Percentiles rank a stretch among this genome's conserved stretches.
Evolutionary conservation across 179 eudicot species (phyloP).

Genomic region (Heliamphora pulchella): DNA sequence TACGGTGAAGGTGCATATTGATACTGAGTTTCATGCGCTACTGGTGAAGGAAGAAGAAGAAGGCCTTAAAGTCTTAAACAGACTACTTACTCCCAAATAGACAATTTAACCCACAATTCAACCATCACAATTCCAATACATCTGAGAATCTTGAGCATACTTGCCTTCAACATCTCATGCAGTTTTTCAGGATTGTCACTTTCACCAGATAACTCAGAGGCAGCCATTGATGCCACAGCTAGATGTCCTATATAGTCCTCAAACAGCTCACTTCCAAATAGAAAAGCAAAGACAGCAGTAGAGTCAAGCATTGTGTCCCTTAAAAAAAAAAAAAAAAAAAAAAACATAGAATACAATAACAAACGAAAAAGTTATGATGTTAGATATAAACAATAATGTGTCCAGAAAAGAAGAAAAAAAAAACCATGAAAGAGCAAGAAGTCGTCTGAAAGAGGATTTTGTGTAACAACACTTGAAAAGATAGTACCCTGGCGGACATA

Average conservation of each 20-base stretch:
- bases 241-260: constrained; percentile 90
- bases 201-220: constrained; percentile 59
- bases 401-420: neutral
- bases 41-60: neutral
- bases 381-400: neutral
- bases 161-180: constrained; percentile 80
- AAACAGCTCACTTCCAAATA: constrained; percentile 90
- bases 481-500: too few species aligned
- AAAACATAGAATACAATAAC: too few species aligned
- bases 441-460: neutral
- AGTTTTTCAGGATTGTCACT: constrained; percentile 59
- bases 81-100: neutral
- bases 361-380: neutral
- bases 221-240: constrained; percentile 91
- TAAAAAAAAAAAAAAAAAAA: neutral
- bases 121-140: neutral
- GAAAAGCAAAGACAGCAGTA: constrained; percentile 78
- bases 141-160: constrained; percentile 20
- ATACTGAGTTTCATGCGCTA: neutral
- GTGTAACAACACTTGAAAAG: neutral
- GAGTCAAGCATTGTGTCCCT: constrained; percentile 96
- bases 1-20: neutral
- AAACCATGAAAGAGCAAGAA: neutral
- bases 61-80: neutral
- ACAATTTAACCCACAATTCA: neutral